These are phyloP conservation scores for Coemansia sp. DNA, from an alignment of 192 early-diverging fungal genomes.

Conservation along the genomic window DNA sequence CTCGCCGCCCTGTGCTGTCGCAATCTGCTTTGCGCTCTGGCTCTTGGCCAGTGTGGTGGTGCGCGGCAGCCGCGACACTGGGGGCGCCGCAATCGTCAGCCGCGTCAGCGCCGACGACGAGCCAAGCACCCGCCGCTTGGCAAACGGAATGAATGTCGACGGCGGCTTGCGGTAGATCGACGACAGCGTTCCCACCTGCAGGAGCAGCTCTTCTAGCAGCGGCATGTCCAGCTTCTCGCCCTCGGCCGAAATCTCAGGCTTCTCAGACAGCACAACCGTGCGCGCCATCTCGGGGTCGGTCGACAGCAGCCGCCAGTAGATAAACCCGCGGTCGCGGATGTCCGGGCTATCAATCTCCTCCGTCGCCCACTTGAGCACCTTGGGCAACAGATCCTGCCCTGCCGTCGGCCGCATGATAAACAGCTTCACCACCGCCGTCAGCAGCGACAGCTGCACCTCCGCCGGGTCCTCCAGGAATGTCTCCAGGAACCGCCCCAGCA, in stretches of 20 bases:
- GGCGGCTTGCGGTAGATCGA: slow-evolving; percentile 93
- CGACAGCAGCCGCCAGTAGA: slow-evolving; percentile 96
- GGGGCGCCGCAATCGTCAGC: slow-evolving; percentile 43
- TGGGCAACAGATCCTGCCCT: slow-evolving; percentile 91
- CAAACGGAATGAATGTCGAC: slow-evolving; percentile 76
- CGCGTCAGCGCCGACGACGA: slow-evolving; percentile 41
- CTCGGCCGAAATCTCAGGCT: slow-evolving; percentile 91
- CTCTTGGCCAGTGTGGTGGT: slow-evolving; percentile 14
- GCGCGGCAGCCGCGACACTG: slow-evolving; percentile 42
- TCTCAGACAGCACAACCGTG: slow-evolving; percentile 86
- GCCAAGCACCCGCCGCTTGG: slow-evolving; percentile 50
- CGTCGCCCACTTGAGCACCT: slow-evolving; percentile 92
- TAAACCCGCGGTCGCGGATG: slow-evolving; percentile 94
- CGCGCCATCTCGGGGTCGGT: slow-evolving; percentile 78
- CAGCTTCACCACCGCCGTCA: slow-evolving; percentile 95
- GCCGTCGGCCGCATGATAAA: slow-evolving; percentile 90
- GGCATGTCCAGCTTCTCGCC: slow-evolving; percentile 86
- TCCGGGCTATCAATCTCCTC: slow-evolving; percentile 97
- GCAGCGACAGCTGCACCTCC: slow-evolving; percentile 87
- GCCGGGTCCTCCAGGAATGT: slow-evolving; percentile 87
- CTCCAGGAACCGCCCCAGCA: slow-evolving; percentile 85
- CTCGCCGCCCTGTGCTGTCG: neutral
- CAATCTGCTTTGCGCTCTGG: neutral
- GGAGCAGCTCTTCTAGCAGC: slow-evolving; percentile 83
- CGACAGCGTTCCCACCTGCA: slow-evolving; percentile 83